phyloP scores from a whole-genome alignment of 192 early-diverging fungal genomes.

The Glomus cerebriforme region DNA sequence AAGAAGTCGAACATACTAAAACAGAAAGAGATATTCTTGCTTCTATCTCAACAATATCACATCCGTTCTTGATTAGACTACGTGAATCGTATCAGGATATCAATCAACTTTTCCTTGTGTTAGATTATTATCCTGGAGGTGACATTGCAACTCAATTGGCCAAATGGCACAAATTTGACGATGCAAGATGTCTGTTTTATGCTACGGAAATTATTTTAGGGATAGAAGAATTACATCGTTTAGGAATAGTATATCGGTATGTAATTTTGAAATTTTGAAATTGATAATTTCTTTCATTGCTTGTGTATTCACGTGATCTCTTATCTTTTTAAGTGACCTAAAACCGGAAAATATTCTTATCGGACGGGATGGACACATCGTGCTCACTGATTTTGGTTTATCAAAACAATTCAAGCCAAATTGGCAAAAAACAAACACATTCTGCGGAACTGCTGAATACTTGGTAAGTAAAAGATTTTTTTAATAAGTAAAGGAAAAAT shows the following conservation, averaged over 20 bases:
- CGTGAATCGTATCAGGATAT: constrained; percentile 88
- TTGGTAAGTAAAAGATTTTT: no score
- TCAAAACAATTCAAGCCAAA: constrained; percentile 67
- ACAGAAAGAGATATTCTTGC: constrained; percentile 84
- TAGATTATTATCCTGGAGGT: constrained; percentile 90
- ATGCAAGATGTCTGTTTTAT: constrained; percentile 81
- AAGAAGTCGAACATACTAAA: constrained; percentile 78
- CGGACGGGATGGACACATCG: constrained; percentile 77
- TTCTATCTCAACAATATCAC: constrained; percentile 66
- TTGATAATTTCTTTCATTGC: no score
- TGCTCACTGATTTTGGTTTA: constrained; percentile 94
- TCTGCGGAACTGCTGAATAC: constrained; percentile 84
- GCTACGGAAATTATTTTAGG: constrained; percentile 86
- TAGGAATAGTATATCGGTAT: constrained; percentile 83
- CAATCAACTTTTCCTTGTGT: constrained; percentile 83
- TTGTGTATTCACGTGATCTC: background rate
- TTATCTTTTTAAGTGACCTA: constrained; percentile 55
- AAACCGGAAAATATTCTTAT: constrained; percentile 82
- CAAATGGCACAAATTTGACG: constrained; percentile 55
- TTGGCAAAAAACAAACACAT: constrained; percentile 54
- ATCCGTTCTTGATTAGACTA: constrained; percentile 90
- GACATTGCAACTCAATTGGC: constrained; percentile 89
- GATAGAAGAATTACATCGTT: constrained; percentile 82
- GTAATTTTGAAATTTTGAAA: background rate
- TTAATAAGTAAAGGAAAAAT: background rate